A percentile compares a stretch with the other conserved stretches of the same genome.
Evolutionary conservation across 331 rosid genomes (phyloP).

Genomic region (Spiraea crenata): DNA sequence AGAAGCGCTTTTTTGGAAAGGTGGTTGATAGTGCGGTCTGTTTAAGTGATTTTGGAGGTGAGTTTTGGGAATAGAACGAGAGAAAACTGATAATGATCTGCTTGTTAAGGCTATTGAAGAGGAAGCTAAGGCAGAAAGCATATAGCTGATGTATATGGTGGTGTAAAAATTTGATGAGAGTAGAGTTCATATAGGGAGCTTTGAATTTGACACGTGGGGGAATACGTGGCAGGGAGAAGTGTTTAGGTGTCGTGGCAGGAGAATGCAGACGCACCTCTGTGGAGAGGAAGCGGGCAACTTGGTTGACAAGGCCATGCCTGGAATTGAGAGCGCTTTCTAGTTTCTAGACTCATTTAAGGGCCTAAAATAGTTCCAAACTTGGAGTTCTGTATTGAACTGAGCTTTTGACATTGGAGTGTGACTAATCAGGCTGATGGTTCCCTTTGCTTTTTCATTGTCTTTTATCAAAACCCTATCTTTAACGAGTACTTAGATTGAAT

Average conservation of each 20-base stretch:
- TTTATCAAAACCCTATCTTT: too few species aligned
- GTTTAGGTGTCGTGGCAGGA: slow-evolving; percentile 29
- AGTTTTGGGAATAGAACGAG: slow-evolving; percentile 2
- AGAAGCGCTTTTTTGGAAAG: slow-evolving; percentile 8
- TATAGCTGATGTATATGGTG: background rate
- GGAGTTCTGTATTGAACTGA: too few species aligned
- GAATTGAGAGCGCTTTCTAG: background rate
- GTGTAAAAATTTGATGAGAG: background rate
- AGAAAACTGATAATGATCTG: slow-evolving; percentile 2
- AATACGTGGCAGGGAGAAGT: slow-evolving; percentile 27
- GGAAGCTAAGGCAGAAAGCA: slow-evolving; percentile 3
- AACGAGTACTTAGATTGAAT: too few species aligned
- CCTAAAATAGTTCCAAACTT: too few species aligned
- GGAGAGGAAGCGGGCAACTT: background rate
- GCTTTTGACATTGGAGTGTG: too few species aligned
- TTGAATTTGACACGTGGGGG: slow-evolving; percentile 30
- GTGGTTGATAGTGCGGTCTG: background rate
- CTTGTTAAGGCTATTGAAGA: slow-evolving; percentile 19
- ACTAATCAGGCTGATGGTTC: too few species aligned
- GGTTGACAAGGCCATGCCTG: background rate
- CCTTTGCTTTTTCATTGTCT: too few species aligned
- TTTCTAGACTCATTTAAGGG: too few species aligned
- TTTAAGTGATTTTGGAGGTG: slow-evolving; percentile 9
- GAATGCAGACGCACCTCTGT: slow-evolving; percentile 28
- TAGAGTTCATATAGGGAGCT: slow-evolving; percentile 4